phyloP scores from a whole-genome alignment of 2,329 filamentous ascomycete species.

The Colletotrichum navitas region DNA sequence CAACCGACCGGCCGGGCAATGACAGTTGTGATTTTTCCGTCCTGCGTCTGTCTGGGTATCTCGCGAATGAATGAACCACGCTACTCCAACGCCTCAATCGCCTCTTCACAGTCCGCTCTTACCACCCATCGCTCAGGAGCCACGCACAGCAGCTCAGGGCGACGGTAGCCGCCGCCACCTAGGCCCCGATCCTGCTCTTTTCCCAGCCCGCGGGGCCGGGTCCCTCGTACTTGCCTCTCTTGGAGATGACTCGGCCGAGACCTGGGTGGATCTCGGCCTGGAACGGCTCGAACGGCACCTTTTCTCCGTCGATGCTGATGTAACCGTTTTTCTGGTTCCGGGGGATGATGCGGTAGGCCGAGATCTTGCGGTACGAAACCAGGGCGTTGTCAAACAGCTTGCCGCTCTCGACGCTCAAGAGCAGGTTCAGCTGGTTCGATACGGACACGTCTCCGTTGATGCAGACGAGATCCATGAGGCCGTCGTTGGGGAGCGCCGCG shows the following conservation, averaged over 20 bases:
- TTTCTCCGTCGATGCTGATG: constrained; percentile 95
- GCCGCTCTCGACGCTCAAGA: constrained; percentile 78
- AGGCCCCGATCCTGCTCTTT: constrained; percentile 50
- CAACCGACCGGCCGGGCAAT: constrained; percentile 2
- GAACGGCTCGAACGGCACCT: constrained; percentile 87
- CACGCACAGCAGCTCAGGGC: not conserved
- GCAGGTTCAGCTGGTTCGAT: constrained; percentile 74
- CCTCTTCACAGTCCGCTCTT: not conserved
- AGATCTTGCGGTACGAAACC: constrained; percentile 85
- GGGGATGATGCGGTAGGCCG: constrained; percentile 88
- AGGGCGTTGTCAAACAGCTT: constrained; percentile 84
- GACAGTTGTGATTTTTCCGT: constrained; percentile 22
- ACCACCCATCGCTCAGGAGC: not conserved
- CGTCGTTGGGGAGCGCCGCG: constrained; percentile 84
- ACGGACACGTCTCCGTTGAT: constrained; percentile 82
- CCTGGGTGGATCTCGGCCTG: constrained; percentile 90
- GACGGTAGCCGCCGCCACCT: constrained; percentile 39
- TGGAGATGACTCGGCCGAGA: constrained; percentile 87
- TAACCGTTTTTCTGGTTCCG: constrained; percentile 79
- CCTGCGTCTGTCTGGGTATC: constrained; percentile 42
- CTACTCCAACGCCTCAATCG: not conserved
- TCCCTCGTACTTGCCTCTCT: constrained; percentile 78
- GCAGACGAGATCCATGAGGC: constrained; percentile 85
- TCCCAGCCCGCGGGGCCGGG: constrained; percentile 67
- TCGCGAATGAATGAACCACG: constrained; percentile 27